These are phyloP conservation scores for Termitomyces sp. DNA, from an alignment of 768 basidiomycete species.

Conservation along the genomic window DNA sequence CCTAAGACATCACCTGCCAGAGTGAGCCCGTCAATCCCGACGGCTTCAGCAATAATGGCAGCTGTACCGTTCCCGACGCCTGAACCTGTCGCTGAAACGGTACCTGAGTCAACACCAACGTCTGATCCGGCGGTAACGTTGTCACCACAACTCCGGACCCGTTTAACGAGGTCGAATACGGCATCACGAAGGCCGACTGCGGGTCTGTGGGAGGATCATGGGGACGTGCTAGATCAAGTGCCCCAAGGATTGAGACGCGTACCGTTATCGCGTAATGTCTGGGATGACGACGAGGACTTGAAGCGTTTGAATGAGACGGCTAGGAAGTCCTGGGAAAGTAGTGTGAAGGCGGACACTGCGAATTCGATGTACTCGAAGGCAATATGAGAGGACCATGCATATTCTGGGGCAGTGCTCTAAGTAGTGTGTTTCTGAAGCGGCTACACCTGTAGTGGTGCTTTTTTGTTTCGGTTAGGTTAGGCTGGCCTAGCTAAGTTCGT, in stretches of 20 bases:
- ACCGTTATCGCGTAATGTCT: neutral
- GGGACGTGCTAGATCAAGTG: slow-evolving; percentile 3
- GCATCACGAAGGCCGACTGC: slow-evolving; percentile 9
- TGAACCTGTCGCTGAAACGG: neutral
- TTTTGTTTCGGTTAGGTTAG: neutral
- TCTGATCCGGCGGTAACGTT: slow-evolving; percentile 6
- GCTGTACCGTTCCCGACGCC: neutral
- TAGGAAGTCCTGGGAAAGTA: neutral
- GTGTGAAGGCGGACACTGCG: neutral
- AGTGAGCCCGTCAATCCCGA: slow-evolving; percentile 3
- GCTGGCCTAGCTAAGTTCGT: neutral
- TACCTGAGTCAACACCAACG: neutral
- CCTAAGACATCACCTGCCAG: neutral
- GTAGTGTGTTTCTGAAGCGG: neutral
- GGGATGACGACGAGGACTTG: slow-evolving; percentile 1
- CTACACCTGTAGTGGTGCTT: neutral
- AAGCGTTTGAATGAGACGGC: neutral
- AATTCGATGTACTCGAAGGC: slow-evolving; percentile 7
- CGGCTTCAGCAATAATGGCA: neutral
- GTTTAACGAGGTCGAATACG: slow-evolving; percentile 5
- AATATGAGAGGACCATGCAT: slow-evolving; percentile 5
- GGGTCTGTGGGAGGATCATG: slow-evolving; percentile 12
- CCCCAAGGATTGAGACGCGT: neutral
- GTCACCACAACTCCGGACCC: slow-evolving; percentile 7
- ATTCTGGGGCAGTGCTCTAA: slow-evolving; percentile 13